phyloP scores from a whole-genome alignment of 2,329 filamentous ascomycete genomes.

The Rugonectria rugulosa region DNA sequence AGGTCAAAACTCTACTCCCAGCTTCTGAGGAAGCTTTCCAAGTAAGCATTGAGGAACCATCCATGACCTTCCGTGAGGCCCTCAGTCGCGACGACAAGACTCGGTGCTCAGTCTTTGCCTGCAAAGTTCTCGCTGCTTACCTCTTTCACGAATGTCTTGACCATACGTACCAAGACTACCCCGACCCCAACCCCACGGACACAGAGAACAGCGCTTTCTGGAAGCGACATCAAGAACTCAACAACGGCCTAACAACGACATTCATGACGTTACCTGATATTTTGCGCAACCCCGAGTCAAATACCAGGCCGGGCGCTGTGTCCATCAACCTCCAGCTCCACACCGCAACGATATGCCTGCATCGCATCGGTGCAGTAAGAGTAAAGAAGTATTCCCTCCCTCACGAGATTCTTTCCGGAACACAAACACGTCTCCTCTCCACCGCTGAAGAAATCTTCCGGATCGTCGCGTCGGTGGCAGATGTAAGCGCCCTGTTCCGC shows the following conservation, averaged over 20 bases:
- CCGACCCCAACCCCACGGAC: slow-evolving; percentile 61
- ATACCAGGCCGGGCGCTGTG: slow-evolving; percentile 73
- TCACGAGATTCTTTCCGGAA: slow-evolving; percentile 47
- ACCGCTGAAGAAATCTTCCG: slow-evolving; percentile 83
- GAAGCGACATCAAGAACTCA: slow-evolving; percentile 79
- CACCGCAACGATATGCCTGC: slow-evolving; percentile 82
- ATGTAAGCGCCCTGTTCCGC: slow-evolving; percentile 54
- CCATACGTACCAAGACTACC: slow-evolving; percentile 71
- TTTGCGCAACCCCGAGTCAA: slow-evolving; percentile 71
- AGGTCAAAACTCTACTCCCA: slow-evolving; percentile 78
- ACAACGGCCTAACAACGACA: slow-evolving; percentile 77
- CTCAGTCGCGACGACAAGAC: slow-evolving; percentile 56
- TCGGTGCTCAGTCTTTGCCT: slow-evolving; percentile 71
- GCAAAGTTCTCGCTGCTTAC: slow-evolving; percentile 73
- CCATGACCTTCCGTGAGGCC: slow-evolving; percentile 66
- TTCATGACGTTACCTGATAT: slow-evolving; percentile 76
- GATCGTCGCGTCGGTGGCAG: slow-evolving; percentile 67
- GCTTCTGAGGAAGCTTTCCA: slow-evolving; percentile 77
- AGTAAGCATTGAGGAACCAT: slow-evolving; percentile 66
- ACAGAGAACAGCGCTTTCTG: slow-evolving; percentile 66
- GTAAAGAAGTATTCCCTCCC: slow-evolving; percentile 54
- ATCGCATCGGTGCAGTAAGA: slow-evolving; percentile 80
- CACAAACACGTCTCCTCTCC: slow-evolving; percentile 73
- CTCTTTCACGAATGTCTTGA: slow-evolving; percentile 81
- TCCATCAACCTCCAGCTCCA: slow-evolving; percentile 87